Evolutionary conservation across 495 filamentous ascomycete genomes (phyloP).

Genomic region (Neurospora sp.): DNA sequence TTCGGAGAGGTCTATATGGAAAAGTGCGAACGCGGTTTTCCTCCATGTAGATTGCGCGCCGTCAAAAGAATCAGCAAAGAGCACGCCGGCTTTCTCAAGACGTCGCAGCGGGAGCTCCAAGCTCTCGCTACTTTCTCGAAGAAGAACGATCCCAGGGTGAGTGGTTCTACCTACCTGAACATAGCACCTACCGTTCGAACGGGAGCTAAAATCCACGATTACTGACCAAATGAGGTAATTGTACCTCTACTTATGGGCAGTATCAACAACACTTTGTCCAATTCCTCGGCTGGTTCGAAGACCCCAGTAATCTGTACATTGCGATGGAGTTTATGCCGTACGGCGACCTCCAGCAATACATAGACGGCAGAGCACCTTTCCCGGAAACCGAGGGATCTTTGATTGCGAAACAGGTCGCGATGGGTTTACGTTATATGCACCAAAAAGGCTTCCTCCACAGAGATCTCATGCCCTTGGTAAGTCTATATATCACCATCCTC

Average conservation of each 20-base stretch:
- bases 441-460: slow-evolving; percentile 38
- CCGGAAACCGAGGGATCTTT: slow-evolving; percentile 25
- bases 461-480: slow-evolving; percentile 36
- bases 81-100: background rate
- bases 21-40: background rate
- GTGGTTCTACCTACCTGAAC: background rate
- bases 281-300: slow-evolving; percentile 32
- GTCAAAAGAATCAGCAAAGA: background rate
- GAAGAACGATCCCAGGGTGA: background rate
- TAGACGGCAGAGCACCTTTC: slow-evolving; percentile 1
- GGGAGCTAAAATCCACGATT: background rate
- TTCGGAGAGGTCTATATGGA: background rate
- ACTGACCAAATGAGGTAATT: background rate
- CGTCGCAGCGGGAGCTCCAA: background rate
- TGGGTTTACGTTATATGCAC: slow-evolving; percentile 40
- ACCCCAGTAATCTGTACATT: slow-evolving; percentile 22
- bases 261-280: slow-evolving; percentile 20
- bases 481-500: background rate
- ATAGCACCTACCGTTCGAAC: background rate
- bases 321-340: slow-evolving; percentile 33
- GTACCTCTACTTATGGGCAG: background rate
- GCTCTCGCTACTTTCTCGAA: background rate
- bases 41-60: background rate
- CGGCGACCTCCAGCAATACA: slow-evolving; percentile 22
- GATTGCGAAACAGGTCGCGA: slow-evolving; percentile 33